Percentiles rank a stretch among this genome's conserved stretches.
Evolutionary conservation across 805 yeast species (phyloP).

Genomic region (Yamadazyma takamatsuzukensis): DNA sequence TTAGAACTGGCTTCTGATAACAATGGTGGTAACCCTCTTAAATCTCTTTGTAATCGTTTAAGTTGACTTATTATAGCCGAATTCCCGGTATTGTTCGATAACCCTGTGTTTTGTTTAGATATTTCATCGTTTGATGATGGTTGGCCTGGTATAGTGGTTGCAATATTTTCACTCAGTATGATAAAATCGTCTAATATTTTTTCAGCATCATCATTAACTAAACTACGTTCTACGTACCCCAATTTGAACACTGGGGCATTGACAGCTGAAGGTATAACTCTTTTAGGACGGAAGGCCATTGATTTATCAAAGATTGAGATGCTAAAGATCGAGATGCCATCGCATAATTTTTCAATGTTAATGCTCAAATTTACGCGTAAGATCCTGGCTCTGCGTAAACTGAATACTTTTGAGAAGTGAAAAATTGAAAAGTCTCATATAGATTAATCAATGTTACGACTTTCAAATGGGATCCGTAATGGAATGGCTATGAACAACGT

Average conservation of each 20-base stretch:
- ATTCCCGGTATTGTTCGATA: conserved; percentile 28
- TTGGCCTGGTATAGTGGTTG: conserved; percentile 21
- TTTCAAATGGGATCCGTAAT: no score
- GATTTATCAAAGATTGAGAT: conserved; percentile 5
- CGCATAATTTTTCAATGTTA: conserved; percentile 1
- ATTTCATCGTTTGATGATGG: conserved; percentile 17
- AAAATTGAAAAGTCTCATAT: no score
- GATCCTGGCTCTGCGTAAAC: no score
- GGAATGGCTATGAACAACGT: no score
- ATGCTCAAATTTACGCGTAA: no score
- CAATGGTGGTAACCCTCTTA: conserved; percentile 75
- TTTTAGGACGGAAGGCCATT: conserved; percentile 30
- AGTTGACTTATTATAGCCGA: conserved; percentile 56
- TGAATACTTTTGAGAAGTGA: no score
- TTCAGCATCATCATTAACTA: conserved; percentile 45
- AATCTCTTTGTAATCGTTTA: conserved; percentile 69
- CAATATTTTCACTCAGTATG: conserved; percentile 31
- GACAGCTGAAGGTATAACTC: conserved; percentile 41
- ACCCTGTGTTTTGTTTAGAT: conserved; percentile 27
- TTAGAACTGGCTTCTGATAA: conserved; percentile 14
- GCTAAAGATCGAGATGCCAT: conserved; percentile 5
- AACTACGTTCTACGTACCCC: conserved; percentile 21
- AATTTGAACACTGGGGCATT: conserved; percentile 45
- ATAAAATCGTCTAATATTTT: conserved; percentile 42
- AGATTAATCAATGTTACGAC: no score